These are phyloP conservation scores for Punctularia strigosozonata DNA, from an alignment of 768 basidiomycete genomes.

Conservation along the genomic window DNA sequence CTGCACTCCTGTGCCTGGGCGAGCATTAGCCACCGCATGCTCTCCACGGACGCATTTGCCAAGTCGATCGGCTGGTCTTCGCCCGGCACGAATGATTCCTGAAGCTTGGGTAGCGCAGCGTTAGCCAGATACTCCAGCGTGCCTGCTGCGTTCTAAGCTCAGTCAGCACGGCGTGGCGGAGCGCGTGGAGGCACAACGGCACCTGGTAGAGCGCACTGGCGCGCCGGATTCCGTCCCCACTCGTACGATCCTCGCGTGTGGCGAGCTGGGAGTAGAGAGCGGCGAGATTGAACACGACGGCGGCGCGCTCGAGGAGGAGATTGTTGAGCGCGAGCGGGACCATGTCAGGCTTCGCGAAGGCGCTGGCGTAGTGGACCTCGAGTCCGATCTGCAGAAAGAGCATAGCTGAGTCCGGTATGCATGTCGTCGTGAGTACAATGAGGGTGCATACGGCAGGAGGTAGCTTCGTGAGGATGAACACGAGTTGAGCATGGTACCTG, in stretches of 20 bases:
- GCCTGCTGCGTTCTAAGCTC: slow-evolving; percentile 55
- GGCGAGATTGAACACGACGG: slow-evolving; percentile 76
- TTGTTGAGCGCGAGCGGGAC: slow-evolving; percentile 56
- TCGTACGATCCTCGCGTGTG: slow-evolving; percentile 54
- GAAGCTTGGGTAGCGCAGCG: slow-evolving; percentile 40
- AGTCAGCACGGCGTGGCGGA: neutral
- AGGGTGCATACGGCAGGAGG: slow-evolving; percentile 63
- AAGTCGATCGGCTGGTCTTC: slow-evolving; percentile 60
- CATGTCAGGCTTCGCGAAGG: slow-evolving; percentile 45
- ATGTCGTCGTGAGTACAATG: slow-evolving; percentile 9
- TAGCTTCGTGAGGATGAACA: slow-evolving; percentile 74
- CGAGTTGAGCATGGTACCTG: slow-evolving; percentile 89
- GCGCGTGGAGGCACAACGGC: slow-evolving; percentile 5
- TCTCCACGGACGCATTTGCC: slow-evolving; percentile 41
- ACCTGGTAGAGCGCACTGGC: slow-evolving; percentile 67
- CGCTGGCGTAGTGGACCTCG: slow-evolving; percentile 62
- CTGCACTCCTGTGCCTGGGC: slow-evolving; percentile 96
- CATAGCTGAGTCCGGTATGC: slow-evolving; percentile 1
- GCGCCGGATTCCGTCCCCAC: slow-evolving; percentile 72
- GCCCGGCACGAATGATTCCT: slow-evolving; percentile 27
- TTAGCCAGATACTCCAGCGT: slow-evolving; percentile 49
- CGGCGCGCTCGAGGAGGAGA: slow-evolving; percentile 72
- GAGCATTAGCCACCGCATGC: slow-evolving; percentile 68
- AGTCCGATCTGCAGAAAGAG: slow-evolving; percentile 45
- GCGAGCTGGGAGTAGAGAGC: slow-evolving; percentile 80